Evolutionary conservation across 345 rosid genomes (phyloP).

Genomic region (Brassica juncea): DNA sequence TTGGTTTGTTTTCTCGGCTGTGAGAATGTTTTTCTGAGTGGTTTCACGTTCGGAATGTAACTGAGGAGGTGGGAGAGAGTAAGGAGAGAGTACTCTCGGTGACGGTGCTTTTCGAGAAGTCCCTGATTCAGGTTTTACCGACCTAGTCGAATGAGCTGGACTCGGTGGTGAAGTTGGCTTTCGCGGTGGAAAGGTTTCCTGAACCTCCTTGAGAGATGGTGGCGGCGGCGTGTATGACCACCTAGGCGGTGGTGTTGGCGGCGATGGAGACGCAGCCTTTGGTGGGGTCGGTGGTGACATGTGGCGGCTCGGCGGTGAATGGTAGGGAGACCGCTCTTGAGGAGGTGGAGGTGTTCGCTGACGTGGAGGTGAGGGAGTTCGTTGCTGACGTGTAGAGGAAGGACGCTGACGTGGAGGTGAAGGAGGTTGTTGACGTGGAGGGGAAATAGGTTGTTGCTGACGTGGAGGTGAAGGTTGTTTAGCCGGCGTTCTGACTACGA

Average conservation of each 20-base stretch:
- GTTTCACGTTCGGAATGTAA: conserved; percentile 44
- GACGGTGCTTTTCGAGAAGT: conserved; percentile 51
- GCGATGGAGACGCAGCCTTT: conserved; percentile 16
- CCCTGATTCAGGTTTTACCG: conserved; percentile 25
- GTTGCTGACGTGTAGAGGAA: not conserved
- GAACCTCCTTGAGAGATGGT: conserved; percentile 35
- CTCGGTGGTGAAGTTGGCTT: conserved; percentile 44
- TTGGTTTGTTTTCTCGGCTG: conserved; percentile 42
- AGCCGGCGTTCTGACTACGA: conserved; percentile 9
- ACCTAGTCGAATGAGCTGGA: conserved; percentile 27
- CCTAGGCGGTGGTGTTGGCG: conserved; percentile 20
- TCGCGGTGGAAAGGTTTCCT: conserved; percentile 35
- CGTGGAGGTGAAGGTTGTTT: conserved; percentile 35
- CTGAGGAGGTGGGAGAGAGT: conserved; percentile 70
- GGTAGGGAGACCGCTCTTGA: conserved; percentile 31
- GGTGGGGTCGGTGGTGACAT: conserved; percentile 31
- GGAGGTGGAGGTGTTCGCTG: conserved; percentile 31
- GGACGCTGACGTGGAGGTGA: conserved; percentile 16
- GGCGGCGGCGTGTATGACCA: conserved; percentile 39
- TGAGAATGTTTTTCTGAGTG: conserved; percentile 65
- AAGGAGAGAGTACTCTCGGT: conserved; percentile 70
- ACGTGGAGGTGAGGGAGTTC: conserved; percentile 28
- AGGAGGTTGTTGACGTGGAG: conserved; percentile 27
- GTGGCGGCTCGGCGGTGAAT: conserved; percentile 36
- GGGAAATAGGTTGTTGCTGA: conserved; percentile 9